phyloP scores from a whole-genome alignment of 768 basidiomycete genomes.

The Auricularia cornea region DNA sequence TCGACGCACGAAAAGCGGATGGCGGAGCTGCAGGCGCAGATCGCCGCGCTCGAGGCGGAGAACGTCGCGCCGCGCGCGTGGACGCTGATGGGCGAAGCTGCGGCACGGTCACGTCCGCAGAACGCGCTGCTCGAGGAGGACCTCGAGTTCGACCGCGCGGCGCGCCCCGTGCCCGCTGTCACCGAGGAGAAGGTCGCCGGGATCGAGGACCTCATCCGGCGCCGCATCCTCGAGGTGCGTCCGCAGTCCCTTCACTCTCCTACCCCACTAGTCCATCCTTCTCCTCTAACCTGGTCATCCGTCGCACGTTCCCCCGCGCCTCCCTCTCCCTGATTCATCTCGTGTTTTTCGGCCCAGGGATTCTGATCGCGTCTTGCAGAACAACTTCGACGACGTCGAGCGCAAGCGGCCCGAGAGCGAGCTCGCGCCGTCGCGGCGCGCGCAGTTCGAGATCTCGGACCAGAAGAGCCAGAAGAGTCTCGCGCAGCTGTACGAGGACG shows the following conservation, averaged over 20 bases:
- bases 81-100: conserved; percentile 88
- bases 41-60: conserved; percentile 70
- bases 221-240: conserved; percentile 67
- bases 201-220: conserved; percentile 87
- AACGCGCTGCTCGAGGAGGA: conserved; percentile 91
- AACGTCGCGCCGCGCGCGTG: conserved; percentile 88
- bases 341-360: too few species aligned
- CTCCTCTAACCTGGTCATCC: too few species aligned
- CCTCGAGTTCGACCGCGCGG: conserved; percentile 86
- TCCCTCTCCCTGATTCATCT: too few species aligned
- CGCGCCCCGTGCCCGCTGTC: conserved; percentile 79
- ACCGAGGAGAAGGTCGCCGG: conserved; percentile 79
- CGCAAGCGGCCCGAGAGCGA: conserved; percentile 49
- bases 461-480: conserved; percentile 81
- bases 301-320: too few species aligned
- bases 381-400: conserved; percentile 83
- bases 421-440: neutral
- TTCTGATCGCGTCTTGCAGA: conserved; percentile 20
- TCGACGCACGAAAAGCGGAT: conserved; percentile 78
- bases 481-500: conserved; percentile 93
- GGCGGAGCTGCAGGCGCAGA: conserved; percentile 65
- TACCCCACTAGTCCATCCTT: neutral
- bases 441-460: conserved; percentile 84
- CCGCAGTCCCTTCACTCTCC: neutral
- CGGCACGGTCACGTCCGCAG: conserved; percentile 71